Conservation (phyloP, 2,329 filamentous ascomycete genomes). For the Sclerotinia sclerotiorum region DNA sequence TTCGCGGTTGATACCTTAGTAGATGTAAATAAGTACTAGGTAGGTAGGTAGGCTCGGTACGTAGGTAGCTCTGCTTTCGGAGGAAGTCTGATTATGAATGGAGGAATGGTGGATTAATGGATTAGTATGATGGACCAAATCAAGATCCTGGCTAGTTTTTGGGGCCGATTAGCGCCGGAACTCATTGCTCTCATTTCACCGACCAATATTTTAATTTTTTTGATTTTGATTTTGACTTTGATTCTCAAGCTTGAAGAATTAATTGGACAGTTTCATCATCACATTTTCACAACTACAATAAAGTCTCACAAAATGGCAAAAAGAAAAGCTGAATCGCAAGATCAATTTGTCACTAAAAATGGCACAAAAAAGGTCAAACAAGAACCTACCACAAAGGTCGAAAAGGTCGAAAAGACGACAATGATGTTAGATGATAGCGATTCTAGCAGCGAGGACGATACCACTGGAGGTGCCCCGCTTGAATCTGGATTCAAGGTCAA, state of each 20-base stretch:
- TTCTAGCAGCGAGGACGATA: conserved; percentile 41
- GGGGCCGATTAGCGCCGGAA: conserved; percentile 16
- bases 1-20: conserved; percentile 13
- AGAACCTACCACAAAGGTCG: conserved; percentile 6
- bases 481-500: conserved; percentile 72
- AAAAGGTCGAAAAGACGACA: conserved; percentile 28
- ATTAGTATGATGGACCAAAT: background rate
- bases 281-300: background rate
- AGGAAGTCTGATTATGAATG: conserved; percentile 21
- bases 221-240: conserved; percentile 16
- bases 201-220: conserved; percentile 23
- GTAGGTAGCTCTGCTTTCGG: conserved; percentile 20
- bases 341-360: conserved; percentile 26
- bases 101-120: background rate
- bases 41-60: conserved; percentile 6
- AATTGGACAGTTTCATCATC: background rate
- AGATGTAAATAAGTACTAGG: conserved; percentile 9
- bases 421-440: conserved; percentile 52
- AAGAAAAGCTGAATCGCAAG: conserved; percentile 39
- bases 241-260: conserved; percentile 3
- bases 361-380: conserved; percentile 38
- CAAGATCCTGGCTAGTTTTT: background rate
- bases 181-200: background rate
- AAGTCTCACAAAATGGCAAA: conserved; percentile 37
- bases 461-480: conserved; percentile 42